A percentile compares a stretch with the other conserved stretches of the same genome.
These are phyloP conservation scores for Erysimum cheiri DNA, from an alignment of 441 rosid genomes.

Conservation along the genomic window DNA sequence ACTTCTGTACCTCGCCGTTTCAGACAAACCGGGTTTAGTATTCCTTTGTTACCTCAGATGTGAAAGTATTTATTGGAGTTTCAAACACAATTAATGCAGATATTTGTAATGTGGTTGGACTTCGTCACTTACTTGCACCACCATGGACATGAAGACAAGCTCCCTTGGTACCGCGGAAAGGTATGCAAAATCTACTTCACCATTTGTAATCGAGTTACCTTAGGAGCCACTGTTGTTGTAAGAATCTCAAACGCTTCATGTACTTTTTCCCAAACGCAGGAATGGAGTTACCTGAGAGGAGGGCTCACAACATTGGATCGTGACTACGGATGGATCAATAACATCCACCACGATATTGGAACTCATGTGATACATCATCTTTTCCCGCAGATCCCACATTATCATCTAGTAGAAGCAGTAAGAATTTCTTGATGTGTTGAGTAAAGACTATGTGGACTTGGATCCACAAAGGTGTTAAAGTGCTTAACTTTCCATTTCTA, in stretches of 20 bases:
- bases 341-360: constrained; percentile 72
- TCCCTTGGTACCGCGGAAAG: constrained; percentile 77
- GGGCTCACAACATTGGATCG: constrained; percentile 71
- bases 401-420: constrained; percentile 71
- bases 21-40: constrained; percentile 4
- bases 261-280: constrained; percentile 45
- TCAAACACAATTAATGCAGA: constrained; percentile 38
- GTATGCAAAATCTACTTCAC: constrained; percentile 38
- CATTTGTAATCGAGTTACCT: not conserved
- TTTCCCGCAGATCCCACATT: constrained; percentile 78
- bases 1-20: not conserved
- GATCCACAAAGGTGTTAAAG: not conserved
- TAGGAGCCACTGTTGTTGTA: constrained; percentile 19
- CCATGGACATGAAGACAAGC: constrained; percentile 67
- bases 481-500: not conserved
- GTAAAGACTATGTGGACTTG: constrained; percentile 8
- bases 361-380: constrained; percentile 75
- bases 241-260: constrained; percentile 7
- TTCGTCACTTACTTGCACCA: constrained; percentile 67
- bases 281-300: constrained; percentile 75
- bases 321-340: constrained; percentile 68
- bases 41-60: constrained; percentile 1
- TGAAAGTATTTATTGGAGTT: constrained; percentile 6
- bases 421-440: constrained; percentile 35
- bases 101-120: constrained; percentile 69